Conservation (phyloP, 2,329 filamentous ascomycete genomes). For the Aureobasidium subglaciale region DNA sequence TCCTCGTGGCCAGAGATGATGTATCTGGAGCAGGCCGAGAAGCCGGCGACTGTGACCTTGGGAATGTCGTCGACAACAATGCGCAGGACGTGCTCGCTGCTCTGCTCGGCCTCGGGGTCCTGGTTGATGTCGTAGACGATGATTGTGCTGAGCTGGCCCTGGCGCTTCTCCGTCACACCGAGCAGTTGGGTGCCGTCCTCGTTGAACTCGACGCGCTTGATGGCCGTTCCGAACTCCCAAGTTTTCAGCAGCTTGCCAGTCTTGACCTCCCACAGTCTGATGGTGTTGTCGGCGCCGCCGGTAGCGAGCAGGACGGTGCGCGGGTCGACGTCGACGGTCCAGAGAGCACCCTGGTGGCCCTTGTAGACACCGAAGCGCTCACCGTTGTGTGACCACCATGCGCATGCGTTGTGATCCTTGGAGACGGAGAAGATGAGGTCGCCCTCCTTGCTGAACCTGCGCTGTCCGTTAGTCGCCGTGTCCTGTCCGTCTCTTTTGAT, state of each 20-base stretch:
- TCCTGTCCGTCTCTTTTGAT: background rate
- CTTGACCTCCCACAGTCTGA: slow-evolving; percentile 94
- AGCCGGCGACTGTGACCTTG: slow-evolving; percentile 96
- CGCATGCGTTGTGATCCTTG: slow-evolving; percentile 96
- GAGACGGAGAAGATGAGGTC: slow-evolving; percentile 93
- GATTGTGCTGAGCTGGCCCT: slow-evolving; percentile 91
- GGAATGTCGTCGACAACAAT: slow-evolving; percentile 86
- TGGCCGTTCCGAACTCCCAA: slow-evolving; percentile 94
- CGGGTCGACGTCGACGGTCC: slow-evolving; percentile 96
- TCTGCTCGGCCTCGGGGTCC: slow-evolving; percentile 76
- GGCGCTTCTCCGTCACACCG: slow-evolving; percentile 96
- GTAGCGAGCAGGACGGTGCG: slow-evolving; percentile 87
- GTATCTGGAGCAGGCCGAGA: slow-evolving; percentile 89
- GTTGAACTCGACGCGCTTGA: slow-evolving; percentile 97
- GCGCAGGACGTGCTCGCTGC: slow-evolving; percentile 70
- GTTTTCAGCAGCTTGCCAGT: slow-evolving; percentile 88
- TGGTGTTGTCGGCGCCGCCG: slow-evolving; percentile 95
- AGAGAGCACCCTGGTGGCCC: slow-evolving; percentile 95
- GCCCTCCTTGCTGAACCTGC: slow-evolving; percentile 84
- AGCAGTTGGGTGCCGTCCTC: slow-evolving; percentile 86
- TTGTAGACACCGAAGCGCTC: slow-evolving; percentile 95
- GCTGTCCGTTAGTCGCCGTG: slow-evolving; percentile 18
- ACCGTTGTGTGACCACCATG: slow-evolving; percentile 95
- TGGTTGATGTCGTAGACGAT: slow-evolving; percentile 83
- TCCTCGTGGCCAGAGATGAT: slow-evolving; percentile 98